Evolutionary conservation across 2,329 filamentous ascomycete genomes (phyloP), one percentile per base, ranked within the genome.

Genomic region (Penicillium sp.): DNA sequence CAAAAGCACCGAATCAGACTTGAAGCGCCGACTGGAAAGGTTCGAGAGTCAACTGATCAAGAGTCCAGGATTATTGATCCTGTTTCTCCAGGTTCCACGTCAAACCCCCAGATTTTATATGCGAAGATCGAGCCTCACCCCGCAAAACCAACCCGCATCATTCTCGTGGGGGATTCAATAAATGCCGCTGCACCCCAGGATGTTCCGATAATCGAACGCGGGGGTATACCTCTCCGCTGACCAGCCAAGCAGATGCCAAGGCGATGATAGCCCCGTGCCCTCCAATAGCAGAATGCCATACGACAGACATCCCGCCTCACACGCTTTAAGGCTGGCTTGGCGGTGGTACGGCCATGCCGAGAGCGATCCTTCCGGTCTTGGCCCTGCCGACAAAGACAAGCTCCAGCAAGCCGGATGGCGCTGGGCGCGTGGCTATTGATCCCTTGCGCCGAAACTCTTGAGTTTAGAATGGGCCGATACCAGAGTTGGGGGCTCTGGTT

Each of bases 221-320:
- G 44, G 52, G 50, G 53, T 21, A 53, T 57, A 14, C 54, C 53
- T 59, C 56, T 59, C 51, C 48, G 54, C 36, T 52, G 24, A 50
- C 45, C 42, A 46, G 58, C 63, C 62, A 65, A 65, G 61, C 53
- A 53, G n/a, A 16, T 43, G 63, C 62, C 62, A 66, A 65, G 63
- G 48, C 29, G 47, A 55, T 59, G 41, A 55, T 50, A 55, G 42
- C 49, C 53, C 48, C 49, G 46, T 61, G 45, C 54, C 46, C 48
- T 50, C 58, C 58, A 57, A 57, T 59, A n/a, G 29, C 5, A 50
- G 36, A 24, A 45, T 40, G 32, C 34, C 5, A 58, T 56, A 55
- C 40, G 50, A 53, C 34, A 22, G 31, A 50, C 27, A 53, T 53
- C 41, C 54, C 54, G 51, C 45, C 41, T 24, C 16, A 13, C 32